Percentiles rank a stretch among this genome's conserved stretches.
These are phyloP conservation scores for Epichloe sp. DNA, from an alignment of 2,329 filamentous ascomycete genomes.

Conservation along the genomic window DNA sequence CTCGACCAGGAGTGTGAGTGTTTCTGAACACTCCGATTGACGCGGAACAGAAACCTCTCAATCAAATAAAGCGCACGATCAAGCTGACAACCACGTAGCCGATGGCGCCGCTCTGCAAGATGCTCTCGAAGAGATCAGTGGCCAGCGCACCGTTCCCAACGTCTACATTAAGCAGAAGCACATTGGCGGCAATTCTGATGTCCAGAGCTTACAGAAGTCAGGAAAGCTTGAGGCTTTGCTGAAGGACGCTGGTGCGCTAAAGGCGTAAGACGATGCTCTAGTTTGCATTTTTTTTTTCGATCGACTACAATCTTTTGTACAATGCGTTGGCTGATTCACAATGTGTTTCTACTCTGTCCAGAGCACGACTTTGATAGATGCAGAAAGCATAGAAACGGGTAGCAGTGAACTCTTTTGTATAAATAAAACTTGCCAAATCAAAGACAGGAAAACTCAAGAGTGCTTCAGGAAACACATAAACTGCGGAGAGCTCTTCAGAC, in stretches of 20 bases:
- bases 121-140: constrained; percentile 65
- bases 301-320: not conserved
- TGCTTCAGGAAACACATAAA: too few species aligned
- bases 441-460: too few species aligned
- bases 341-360: not conserved
- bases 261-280: constrained; percentile 21
- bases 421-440: not conserved
- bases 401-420: not conserved
- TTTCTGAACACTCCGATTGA: constrained; percentile 28
- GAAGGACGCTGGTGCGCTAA: constrained; percentile 28
- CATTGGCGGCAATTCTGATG: constrained; percentile 91
- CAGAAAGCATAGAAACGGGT: not conserved
- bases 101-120: constrained; percentile 75
- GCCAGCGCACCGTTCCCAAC: constrained; percentile 87
- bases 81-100: constrained; percentile 32
- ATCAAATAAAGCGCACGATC: not conserved
- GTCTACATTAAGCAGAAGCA: constrained; percentile 85
- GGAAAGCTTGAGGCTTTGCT: constrained; percentile 29
- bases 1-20: constrained; percentile 53
- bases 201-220: constrained; percentile 44
- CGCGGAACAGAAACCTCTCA: too few species aligned
- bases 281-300: not conserved
- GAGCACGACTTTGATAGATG: constrained; percentile 4
- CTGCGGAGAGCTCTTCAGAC: too few species aligned
- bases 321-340: constrained; percentile 1